These are phyloP conservation scores for Hypoxylon lienhwacheense DNA, from an alignment of 495 filamentous ascomycete genomes.

Conservation along the genomic window DNA sequence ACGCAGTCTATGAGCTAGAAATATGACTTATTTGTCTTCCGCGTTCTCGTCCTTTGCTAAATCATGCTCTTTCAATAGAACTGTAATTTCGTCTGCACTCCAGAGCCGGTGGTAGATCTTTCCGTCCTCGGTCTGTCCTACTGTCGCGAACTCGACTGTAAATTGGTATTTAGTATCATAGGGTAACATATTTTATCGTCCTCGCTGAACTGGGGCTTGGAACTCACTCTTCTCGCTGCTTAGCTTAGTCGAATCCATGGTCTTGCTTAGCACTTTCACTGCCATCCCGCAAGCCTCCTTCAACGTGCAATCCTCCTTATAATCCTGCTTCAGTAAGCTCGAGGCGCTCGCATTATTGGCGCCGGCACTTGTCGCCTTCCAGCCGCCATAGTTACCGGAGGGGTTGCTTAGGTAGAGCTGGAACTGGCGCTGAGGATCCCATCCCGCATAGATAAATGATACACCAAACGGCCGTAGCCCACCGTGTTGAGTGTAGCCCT, in stretches of 20 bases:
- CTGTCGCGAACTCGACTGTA: conserved; percentile 95
- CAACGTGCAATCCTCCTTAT: conserved; percentile 94
- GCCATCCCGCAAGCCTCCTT: conserved; percentile 97
- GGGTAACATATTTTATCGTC: conserved; percentile 9
- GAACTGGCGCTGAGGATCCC: conserved; percentile 92
- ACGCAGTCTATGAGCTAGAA: conserved; percentile 6
- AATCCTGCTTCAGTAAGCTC: conserved; percentile 98
- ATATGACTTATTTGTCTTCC: conserved; percentile 57
- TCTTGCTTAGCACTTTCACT: conserved; percentile 99
- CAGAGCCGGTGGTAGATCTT: conserved; percentile 98
- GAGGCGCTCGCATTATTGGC: conserved; percentile 98
- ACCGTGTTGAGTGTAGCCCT: conserved; percentile 99
- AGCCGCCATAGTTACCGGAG: conserved; percentile 98
- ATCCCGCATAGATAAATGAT: conserved; percentile 99
- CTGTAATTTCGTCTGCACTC: conserved; percentile 95
- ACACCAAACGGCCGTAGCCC: conserved; percentile 97
- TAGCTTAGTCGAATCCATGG: conserved; percentile 98
- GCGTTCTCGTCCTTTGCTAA: conserved; percentile 83
- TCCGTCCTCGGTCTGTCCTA: conserved; percentile 90
- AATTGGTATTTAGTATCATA: conserved; percentile 40
- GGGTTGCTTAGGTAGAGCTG: conserved; percentile 99
- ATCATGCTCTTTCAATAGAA: conserved; percentile 91
- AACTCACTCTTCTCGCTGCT: conserved; percentile 94
- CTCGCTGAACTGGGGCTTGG: neutral
- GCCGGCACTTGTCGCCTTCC: conserved; percentile 97